Evolutionary conservation across 129 eudicot genomes (phyloP), one percentile per base, ranked within the genome.

Genomic region (Kitagawia praeruptora): DNA sequence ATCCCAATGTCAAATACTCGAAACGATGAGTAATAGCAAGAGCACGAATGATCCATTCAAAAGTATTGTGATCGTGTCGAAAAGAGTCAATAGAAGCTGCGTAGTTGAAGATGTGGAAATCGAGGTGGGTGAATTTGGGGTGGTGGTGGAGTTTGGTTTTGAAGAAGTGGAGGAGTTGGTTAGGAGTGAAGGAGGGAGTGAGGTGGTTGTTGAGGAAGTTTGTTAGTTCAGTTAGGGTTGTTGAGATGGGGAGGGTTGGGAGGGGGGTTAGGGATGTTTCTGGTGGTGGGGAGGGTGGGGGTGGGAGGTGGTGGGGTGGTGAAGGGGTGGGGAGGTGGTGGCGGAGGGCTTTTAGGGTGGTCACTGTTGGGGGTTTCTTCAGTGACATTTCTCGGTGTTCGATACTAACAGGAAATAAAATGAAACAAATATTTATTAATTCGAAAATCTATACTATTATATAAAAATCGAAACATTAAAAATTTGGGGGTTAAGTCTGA

Each of bases 21-120:
- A 91, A 81, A 74, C 98, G 96, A 75, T 87, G 84, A n/a, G 93
- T 76, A 69, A 88, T 76, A 75, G 91, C 89, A 69, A 91, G 90
- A 48, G 96, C 84, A 48, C 92, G 95, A 51, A 81, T 87, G 84
- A 93, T 87, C 88, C 88, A 93, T 80, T 91, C 96, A 45, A 86
- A 91, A 61, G 98, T 91, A 86, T 84, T 42, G 86, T 91, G 98
- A 75, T 93, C 92, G 37, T 93, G 98, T 77, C 96, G 93, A 81
- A 91, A 93, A 51, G 93, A 85, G 70, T 93, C 96, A 38, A 91
- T 84, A 13, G 97, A 79, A 85, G 93, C 87, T 38, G 96, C 96
- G 76, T 89, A 83, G 54, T 78, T 88, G 90, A 93, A 93, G 88
- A 93, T 82, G 63, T 93, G 89, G 85, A 88, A 85, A 84, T 93